phyloP scores from a whole-genome alignment of 2,329 filamentous ascomycete species.

The Neofusicoccum parvum region DNA sequence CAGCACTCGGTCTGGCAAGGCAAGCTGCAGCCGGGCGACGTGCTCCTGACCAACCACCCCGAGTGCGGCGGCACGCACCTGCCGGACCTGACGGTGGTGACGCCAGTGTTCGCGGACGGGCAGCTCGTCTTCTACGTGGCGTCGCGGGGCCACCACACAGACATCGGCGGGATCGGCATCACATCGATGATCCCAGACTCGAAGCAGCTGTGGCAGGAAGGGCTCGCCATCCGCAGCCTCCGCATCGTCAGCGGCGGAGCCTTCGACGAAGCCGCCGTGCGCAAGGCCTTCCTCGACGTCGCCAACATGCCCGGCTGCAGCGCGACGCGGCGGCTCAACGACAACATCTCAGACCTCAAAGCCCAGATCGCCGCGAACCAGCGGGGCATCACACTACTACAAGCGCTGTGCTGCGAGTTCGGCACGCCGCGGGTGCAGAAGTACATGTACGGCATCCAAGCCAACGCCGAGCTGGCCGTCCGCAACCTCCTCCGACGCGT shows the following conservation, averaged over 20 bases:
- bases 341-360: constrained; percentile 42
- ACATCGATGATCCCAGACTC: constrained; percentile 46
- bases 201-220: constrained; percentile 51
- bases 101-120: constrained; percentile 31
- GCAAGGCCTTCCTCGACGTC: constrained; percentile 31
- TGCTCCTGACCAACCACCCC: constrained; percentile 34
- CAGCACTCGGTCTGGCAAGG: constrained; percentile 29
- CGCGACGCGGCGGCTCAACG: constrained; percentile 34
- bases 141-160: constrained; percentile 33
- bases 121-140: constrained; percentile 32
- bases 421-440: constrained; percentile 38
- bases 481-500: constrained; percentile 76
- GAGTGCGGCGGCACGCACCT: constrained; percentile 33
- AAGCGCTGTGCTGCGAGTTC: constrained; percentile 39
- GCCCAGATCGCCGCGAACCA: constrained; percentile 39
- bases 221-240: constrained; percentile 49
- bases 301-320: constrained; percentile 35
- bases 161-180: constrained; percentile 33
- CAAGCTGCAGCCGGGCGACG: constrained; percentile 30
- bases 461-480: constrained; percentile 55
- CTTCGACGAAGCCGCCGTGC: constrained; percentile 40
- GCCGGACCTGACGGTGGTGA: constrained; percentile 33
- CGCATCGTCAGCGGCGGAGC: constrained; percentile 36
- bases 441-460: constrained; percentile 45
- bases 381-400: constrained; percentile 39